Evolutionary conservation across 768 basidiomycete genomes (phyloP).

Genomic region (Boletus pseudopeckii): DNA sequence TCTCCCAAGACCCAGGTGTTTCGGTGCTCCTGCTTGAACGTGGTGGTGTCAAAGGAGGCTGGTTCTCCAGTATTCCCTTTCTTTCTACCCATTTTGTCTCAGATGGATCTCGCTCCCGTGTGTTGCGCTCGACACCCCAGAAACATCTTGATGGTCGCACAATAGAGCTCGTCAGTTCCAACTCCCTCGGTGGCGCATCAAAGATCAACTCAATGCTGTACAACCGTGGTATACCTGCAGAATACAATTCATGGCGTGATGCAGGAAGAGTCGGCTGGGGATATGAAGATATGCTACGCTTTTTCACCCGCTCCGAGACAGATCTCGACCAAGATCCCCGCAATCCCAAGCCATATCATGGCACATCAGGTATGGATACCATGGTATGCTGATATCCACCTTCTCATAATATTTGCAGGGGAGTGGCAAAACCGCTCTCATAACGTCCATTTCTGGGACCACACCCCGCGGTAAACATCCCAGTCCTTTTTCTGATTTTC

Average conservation of each 20-base stretch:
- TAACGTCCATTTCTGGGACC: neutral
- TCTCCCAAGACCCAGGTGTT: conserved; percentile 29
- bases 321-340: neutral
- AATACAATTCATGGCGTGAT: conserved; percentile 32
- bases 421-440: neutral
- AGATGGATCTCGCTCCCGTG: neutral
- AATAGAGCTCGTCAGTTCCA: conserved; percentile 13
- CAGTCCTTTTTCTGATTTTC: neutral
- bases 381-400: neutral
- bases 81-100: conserved; percentile 26
- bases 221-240: conserved; percentile 27
- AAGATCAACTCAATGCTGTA: conserved; percentile 44
- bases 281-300: conserved; percentile 33
- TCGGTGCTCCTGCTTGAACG: conserved; percentile 37
- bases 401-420: neutral
- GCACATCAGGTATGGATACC: neutral
- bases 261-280: conserved; percentile 34
- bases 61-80: conserved; percentile 25
- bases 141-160: neutral
- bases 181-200: conserved; percentile 43
- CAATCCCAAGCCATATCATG: neutral
- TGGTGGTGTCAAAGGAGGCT: conserved; percentile 24
- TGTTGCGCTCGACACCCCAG: neutral
- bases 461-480: neutral
- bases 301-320: conserved; percentile 34